phyloP scores from a whole-genome alignment of 345 rosid species.

The Hypericum androsaemum region DNA sequence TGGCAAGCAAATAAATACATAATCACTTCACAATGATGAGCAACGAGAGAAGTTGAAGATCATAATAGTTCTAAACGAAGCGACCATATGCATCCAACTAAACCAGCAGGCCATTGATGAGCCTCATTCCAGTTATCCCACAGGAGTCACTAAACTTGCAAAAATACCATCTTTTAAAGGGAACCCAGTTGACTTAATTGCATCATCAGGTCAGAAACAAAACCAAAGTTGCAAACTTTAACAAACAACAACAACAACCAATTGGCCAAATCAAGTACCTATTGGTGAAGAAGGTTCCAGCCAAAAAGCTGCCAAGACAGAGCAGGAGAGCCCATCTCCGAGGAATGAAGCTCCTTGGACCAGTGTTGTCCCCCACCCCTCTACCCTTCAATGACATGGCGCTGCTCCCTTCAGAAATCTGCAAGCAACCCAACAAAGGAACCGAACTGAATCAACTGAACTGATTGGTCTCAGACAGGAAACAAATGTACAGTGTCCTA shows the following conservation, averaged over 20 bases:
- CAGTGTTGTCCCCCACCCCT: conserved; percentile 26
- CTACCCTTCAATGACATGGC: conserved; percentile 59
- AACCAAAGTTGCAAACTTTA: conserved; percentile 1
- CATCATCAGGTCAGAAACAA: conserved; percentile 4
- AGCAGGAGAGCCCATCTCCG: conserved; percentile 54
- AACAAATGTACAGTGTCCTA: too few relatives aligned
- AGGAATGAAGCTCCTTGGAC: conserved; percentile 32
- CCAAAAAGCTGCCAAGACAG: conserved; percentile 59
- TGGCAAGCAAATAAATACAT: too few relatives aligned
- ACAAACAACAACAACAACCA: conserved; percentile 9
- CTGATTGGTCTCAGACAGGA: too few relatives aligned
- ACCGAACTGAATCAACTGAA: too few relatives aligned
- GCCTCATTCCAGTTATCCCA: not conserved
- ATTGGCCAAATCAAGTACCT: conserved; percentile 27
- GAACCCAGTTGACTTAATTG: conserved; percentile 13
- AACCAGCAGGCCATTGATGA: too few relatives aligned
- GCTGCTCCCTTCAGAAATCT: not conserved
- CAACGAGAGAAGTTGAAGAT: too few relatives aligned
- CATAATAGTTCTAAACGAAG: too few relatives aligned
- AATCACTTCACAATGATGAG: too few relatives aligned
- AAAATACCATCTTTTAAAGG: not conserved
- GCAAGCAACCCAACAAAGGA: not conserved
- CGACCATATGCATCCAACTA: too few relatives aligned
- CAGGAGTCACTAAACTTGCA: not conserved
- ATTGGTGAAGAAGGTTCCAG: conserved; percentile 76